phyloP scores from a whole-genome alignment of 2,329 filamentous ascomycete species.

The Colletotrichum siamense region DNA sequence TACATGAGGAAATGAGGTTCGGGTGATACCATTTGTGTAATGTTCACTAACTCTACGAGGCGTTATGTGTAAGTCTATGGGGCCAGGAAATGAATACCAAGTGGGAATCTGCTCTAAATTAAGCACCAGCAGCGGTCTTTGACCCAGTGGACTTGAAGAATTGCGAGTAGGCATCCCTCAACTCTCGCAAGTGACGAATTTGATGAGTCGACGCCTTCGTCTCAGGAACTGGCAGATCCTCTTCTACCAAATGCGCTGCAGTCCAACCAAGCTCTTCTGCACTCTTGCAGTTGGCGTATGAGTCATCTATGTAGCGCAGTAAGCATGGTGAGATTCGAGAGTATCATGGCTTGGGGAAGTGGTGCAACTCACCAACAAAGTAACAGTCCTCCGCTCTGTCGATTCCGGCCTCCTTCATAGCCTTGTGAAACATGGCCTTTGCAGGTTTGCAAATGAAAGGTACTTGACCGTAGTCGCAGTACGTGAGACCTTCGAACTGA shows the following conservation, averaged over 20 bases:
- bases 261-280: constrained; percentile 86
- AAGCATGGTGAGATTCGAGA: not conserved
- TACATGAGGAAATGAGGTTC: fast-evolving
- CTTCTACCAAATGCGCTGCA: constrained; percentile 84
- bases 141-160: constrained; percentile 71
- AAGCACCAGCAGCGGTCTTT: not conserved
- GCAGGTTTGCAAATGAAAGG: constrained; percentile 89
- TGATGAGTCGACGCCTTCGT: constrained; percentile 74
- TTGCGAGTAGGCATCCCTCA: constrained; percentile 79
- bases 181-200: constrained; percentile 76
- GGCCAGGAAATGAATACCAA: not conserved
- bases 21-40: fast-evolving
- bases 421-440: constrained; percentile 82
- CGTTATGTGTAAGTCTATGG: fast-evolving
- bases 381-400: constrained; percentile 75
- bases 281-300: constrained; percentile 78
- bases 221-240: constrained; percentile 67
- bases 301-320: constrained; percentile 73
- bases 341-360: not conserved
- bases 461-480: constrained; percentile 81
- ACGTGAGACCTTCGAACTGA: constrained; percentile 93
- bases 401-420: constrained; percentile 82
- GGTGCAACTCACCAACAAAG: constrained; percentile 77
- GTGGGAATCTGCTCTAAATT: not conserved
- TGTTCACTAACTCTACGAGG: not conserved